Base-by-base conservation (phyloP, 2,329 filamentous ascomycete species). In the Pseudocercospora crystallina region DNA sequence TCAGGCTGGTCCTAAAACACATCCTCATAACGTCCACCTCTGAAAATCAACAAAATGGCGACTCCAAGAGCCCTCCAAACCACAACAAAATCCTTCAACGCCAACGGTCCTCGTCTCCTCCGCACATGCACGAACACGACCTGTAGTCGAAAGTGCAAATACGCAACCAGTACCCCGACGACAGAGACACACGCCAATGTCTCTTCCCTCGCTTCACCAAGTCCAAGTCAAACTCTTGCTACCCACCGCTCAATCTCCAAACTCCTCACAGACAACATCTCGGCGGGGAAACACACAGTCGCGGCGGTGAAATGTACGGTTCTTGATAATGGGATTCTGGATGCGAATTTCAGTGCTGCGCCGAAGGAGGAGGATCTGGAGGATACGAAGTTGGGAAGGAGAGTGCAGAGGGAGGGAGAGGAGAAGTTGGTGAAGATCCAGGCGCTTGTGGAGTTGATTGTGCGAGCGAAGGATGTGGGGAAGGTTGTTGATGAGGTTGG, bases 261-360 rank as follows among this genome's bases (percentile, higher is more conserved):
- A 10, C 17, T 49, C 2, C 34, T 49, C 37, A 41, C 38, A 10
- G 17, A 49, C 3, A 37, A 40, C 9, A 35, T 42, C 17, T 37
- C 38, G 14, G 32, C 46, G 12, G 39, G 46, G 14, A 49, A 43
- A 11, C 46, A 42, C 29, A 40, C 31, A 26, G 20, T 49, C 4
- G 43, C 47, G 12, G 47, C 47, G 4, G 41, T 49, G 8, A 39
- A 44, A 29, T 49, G 39, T 39, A 43, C 47, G 33, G 30, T 49
- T 20, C 33, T 49, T 13, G 31, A 49, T n/a, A 44, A 14, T 14
- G 40, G 36, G 2, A 29, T 37, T 12, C 17, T 14, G n/a, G 34
- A 35, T 20, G 13, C 31, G 32, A 33, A 11, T 8, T 14, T 29
- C 17, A n/a, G 17, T 12, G 12, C 15, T 1, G 40, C 11, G 1